Evolutionary conservation across 148 eudicot species (phyloP).

Genomic region (Amaranthus hypochondriacus): DNA sequence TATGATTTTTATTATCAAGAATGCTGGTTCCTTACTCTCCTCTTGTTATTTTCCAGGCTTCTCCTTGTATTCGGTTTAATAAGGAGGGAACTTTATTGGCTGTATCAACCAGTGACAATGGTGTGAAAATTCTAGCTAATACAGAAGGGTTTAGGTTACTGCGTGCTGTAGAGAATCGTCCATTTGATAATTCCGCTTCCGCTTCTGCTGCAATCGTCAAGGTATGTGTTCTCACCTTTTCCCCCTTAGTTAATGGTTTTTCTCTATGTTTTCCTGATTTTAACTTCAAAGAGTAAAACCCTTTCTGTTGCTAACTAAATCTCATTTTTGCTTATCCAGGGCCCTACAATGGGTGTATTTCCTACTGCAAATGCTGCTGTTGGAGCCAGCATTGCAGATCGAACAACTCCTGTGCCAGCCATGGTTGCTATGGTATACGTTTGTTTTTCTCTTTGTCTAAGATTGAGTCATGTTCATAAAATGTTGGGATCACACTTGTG

Average conservation of each 20-base stretch:
- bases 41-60: constrained; percentile 46
- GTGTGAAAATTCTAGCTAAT: constrained; percentile 79
- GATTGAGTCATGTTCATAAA: background rate
- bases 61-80: constrained; percentile 85
- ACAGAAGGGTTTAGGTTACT: constrained; percentile 61
- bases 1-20: background rate
- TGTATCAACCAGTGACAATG: constrained; percentile 82
- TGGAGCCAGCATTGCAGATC: constrained; percentile 52
- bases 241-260: constrained; percentile 6
- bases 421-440: constrained; percentile 47
- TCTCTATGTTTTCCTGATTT: background rate
- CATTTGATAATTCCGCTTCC: constrained; percentile 64
- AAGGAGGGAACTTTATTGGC: constrained; percentile 85
- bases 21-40: constrained; percentile 7
- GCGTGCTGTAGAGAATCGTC: constrained; percentile 49
- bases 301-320: background rate
- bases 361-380: constrained; percentile 48
- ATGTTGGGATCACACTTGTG: background rate
- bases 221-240: constrained; percentile 34
- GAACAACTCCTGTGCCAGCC: constrained; percentile 49
- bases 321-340: constrained; percentile 35
- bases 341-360: constrained; percentile 48
- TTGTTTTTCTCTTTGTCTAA: background rate
- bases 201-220: constrained; percentile 52
- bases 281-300: background rate